These are phyloP conservation scores for Cercospora janseana DNA, from an alignment of 2,329 filamentous ascomycete genomes.

Conservation along the genomic window DNA sequence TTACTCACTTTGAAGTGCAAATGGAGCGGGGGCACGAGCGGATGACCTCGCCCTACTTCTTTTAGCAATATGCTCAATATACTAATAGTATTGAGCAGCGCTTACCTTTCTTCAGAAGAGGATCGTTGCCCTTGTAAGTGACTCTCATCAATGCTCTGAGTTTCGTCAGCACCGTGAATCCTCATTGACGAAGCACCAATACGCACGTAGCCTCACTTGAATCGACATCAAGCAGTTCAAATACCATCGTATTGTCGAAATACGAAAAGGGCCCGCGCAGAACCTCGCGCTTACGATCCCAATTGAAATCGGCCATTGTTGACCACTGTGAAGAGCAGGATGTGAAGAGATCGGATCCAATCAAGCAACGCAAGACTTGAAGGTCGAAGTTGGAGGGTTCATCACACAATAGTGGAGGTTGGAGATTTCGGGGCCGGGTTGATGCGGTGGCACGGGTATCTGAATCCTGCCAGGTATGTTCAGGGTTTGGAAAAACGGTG, in stretches of 20 bases:
- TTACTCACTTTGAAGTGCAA: slow-evolving; percentile 8
- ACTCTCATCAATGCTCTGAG: slow-evolving; percentile 7
- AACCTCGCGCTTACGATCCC: slow-evolving; percentile 4
- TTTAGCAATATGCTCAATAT: not conserved
- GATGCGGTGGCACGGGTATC: not conserved
- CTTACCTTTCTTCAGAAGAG: slow-evolving; percentile 8
- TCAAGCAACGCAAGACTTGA: not conserved
- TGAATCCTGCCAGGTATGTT: not conserved
- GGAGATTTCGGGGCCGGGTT: slow-evolving; percentile 11
- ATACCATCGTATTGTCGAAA: slow-evolving; percentile 8
- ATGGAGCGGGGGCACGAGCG: slow-evolving; percentile 10
- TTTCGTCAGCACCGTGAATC: not conserved
- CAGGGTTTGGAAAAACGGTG: not conserved
- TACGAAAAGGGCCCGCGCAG: slow-evolving; percentile 5
- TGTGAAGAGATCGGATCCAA: not conserved
- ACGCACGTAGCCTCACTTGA: slow-evolving; percentile 1
- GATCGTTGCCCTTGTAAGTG: slow-evolving; percentile 11
- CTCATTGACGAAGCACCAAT: not conserved
- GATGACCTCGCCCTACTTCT: slow-evolving; percentile 6
- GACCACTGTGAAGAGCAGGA: not conserved
- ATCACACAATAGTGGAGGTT: not conserved
- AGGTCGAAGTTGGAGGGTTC: not conserved
- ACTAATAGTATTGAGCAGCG: not conserved
- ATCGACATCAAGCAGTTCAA: slow-evolving; percentile 9
- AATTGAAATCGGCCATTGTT: slow-evolving; percentile 10